These are phyloP conservation scores for Neocatenulostroma microsporum DNA, from an alignment of 2,329 filamentous ascomycete genomes.

Conservation along the genomic window DNA sequence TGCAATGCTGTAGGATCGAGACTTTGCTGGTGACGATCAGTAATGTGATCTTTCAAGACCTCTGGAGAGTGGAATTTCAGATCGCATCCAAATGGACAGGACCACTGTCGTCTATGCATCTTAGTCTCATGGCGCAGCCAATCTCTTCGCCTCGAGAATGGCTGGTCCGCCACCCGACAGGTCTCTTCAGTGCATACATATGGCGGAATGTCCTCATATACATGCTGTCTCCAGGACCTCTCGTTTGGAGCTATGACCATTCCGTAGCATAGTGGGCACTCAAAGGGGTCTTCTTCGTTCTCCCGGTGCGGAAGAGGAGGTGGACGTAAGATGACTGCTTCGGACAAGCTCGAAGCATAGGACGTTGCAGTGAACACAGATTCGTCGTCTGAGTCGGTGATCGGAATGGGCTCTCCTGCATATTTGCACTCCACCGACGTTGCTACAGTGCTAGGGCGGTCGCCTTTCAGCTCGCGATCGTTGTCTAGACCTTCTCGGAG, in stretches of 20 bases:
- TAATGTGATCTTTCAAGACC: not conserved
- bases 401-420: no score
- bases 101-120: slow-evolving; percentile 5
- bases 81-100: slow-evolving; percentile 9
- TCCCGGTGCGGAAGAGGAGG: slow-evolving; percentile 21
- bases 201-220: slow-evolving; percentile 4
- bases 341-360: slow-evolving; percentile 19
- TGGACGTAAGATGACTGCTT: slow-evolving; percentile 17
- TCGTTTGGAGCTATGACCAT: slow-evolving; percentile 18
- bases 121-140: slow-evolving; percentile 1
- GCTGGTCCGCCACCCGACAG: slow-evolving; percentile 1
- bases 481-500: slow-evolving; percentile 17
- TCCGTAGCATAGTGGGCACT: slow-evolving; percentile 28
- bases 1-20: no score
- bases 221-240: slow-evolving; percentile 18
- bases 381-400: slow-evolving; percentile 14
- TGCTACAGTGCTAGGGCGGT: not conserved
- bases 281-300: slow-evolving; percentile 20
- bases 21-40: no score
- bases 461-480: not conserved
- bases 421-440: no score
- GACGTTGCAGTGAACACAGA: slow-evolving; percentile 23
- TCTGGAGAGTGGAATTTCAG: not conserved
- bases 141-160: not conserved
- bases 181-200: slow-evolving; percentile 15